Evolutionary conservation across 2,329 filamentous ascomycete genomes (phyloP).

Genomic region (Tolypocladium inflatum): DNA sequence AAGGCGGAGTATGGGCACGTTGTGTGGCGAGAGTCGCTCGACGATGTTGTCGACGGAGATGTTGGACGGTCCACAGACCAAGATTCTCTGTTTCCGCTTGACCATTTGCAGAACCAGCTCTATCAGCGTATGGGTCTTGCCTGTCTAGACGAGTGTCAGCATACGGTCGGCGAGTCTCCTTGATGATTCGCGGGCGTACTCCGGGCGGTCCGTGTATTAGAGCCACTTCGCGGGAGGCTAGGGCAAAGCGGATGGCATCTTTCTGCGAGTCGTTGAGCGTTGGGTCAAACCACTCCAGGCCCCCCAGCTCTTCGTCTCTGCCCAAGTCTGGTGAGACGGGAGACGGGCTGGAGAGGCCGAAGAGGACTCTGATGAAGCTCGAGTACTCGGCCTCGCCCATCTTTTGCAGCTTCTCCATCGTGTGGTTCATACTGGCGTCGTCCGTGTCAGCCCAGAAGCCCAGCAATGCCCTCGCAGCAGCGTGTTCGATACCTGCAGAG

Average conservation of each 20-base stretch:
- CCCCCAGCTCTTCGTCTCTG: constrained; percentile 31
- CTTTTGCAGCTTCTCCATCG: constrained; percentile 49
- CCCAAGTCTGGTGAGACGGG: constrained; percentile 32
- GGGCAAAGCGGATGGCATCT: constrained; percentile 67
- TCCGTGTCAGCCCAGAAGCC: not conserved
- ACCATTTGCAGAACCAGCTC: constrained; percentile 90
- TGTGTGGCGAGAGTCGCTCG: constrained; percentile 76
- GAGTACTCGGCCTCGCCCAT: constrained; percentile 51
- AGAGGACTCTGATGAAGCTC: constrained; percentile 50
- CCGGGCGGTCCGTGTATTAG: constrained; percentile 93
- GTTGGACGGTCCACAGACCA: constrained; percentile 96
- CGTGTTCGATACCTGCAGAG: not conserved
- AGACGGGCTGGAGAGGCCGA: constrained; percentile 46
- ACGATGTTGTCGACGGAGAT: constrained; percentile 98
- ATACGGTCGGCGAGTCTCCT: not conserved
- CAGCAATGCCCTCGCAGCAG: not conserved
- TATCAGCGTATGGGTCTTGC: constrained; percentile 93
- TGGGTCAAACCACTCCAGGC: constrained; percentile 51
- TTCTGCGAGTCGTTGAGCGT: constrained; percentile 58
- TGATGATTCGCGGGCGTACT: constrained; percentile 25
- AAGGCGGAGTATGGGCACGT: constrained; percentile 77
- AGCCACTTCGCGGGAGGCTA: constrained; percentile 72
- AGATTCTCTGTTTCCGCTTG: constrained; percentile 59
- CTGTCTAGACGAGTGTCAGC: constrained; percentile 47
- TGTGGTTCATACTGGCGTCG: constrained; percentile 46